Evolutionary conservation across 1,139 yeast species (phyloP).

Genomic region (Blastobotrys persicus): DNA sequence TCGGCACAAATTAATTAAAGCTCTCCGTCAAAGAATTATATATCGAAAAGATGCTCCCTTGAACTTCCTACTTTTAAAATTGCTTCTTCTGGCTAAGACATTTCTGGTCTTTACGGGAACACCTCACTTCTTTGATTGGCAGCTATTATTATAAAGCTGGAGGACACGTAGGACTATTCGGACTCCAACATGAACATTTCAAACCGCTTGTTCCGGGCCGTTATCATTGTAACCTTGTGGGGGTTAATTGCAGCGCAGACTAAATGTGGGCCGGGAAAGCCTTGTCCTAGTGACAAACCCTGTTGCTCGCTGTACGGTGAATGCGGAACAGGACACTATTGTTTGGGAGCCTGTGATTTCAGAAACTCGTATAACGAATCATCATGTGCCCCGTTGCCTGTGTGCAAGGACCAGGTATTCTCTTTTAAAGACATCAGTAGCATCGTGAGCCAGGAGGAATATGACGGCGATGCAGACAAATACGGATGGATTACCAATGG

Average conservation of each 20-base stretch:
- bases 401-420: conserved; percentile 28
- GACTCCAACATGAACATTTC: too few species aligned
- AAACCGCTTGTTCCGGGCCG: too few species aligned
- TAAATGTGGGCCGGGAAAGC: conserved; percentile 47
- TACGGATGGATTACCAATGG: conserved; percentile 78
- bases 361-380: conserved; percentile 56
- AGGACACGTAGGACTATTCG: background rate
- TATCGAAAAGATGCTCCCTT: background rate
- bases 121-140: background rate
- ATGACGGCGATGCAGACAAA: conserved; percentile 67
- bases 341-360: conserved; percentile 83
- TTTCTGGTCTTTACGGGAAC: too few species aligned
- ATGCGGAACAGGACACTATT: conserved; percentile 81
- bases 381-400: conserved; percentile 66
- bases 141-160: background rate
- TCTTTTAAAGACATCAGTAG: conserved; percentile 32
- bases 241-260: background rate
- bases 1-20: too few species aligned
- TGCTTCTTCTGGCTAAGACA: too few species aligned
- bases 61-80: too few species aligned
- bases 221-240: background rate
- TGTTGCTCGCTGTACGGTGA: conserved; percentile 82
- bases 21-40: conserved; percentile 3
- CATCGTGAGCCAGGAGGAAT: conserved; percentile 44
- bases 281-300: conserved; percentile 70